Evolutionary conservation across 2,329 filamentous ascomycete genomes (phyloP).

Genomic region (Colletotrichum sojae): DNA sequence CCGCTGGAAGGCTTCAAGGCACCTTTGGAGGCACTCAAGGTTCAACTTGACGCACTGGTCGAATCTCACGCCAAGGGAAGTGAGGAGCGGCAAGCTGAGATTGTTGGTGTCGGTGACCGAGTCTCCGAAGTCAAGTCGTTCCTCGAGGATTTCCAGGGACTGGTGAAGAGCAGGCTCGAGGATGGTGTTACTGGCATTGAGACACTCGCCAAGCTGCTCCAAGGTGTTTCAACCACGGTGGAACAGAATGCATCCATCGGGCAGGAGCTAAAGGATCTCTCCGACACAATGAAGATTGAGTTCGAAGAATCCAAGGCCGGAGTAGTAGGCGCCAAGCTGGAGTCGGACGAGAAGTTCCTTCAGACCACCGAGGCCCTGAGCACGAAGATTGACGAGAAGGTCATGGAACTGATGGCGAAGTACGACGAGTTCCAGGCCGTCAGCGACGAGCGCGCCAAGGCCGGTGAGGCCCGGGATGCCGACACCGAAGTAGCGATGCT

Average conservation of each 20-base stretch:
- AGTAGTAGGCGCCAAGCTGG: constrained; percentile 85
- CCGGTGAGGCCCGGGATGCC: constrained; percentile 80
- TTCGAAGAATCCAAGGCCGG: constrained; percentile 89
- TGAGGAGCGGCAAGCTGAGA: constrained; percentile 88
- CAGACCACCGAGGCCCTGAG: constrained; percentile 68
- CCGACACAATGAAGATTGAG: constrained; percentile 83
- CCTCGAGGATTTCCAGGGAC: constrained; percentile 82
- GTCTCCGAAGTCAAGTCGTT: constrained; percentile 84
- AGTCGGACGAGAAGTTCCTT: constrained; percentile 83
- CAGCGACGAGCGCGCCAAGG: constrained; percentile 80
- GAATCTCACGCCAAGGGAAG: constrained; percentile 83
- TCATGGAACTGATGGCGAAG: constrained; percentile 85
- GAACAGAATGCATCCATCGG: constrained; percentile 69
- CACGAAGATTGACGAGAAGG: constrained; percentile 73
- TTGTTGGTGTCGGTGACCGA: constrained; percentile 81
- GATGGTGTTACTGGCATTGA: constrained; percentile 82
- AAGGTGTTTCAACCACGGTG: constrained; percentile 75
- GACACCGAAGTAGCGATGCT: constrained; percentile 81
- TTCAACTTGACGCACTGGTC: constrained; percentile 72
- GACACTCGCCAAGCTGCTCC: constrained; percentile 78
- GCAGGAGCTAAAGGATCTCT: constrained; percentile 79
- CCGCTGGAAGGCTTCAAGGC: constrained; percentile 74
- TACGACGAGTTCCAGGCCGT: constrained; percentile 87
- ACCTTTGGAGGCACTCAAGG: constrained; percentile 72
- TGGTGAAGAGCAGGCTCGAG: constrained; percentile 82